Conservation (phyloP, 2,329 filamentous ascomycete species). For the Xylaria sp. region DNA sequence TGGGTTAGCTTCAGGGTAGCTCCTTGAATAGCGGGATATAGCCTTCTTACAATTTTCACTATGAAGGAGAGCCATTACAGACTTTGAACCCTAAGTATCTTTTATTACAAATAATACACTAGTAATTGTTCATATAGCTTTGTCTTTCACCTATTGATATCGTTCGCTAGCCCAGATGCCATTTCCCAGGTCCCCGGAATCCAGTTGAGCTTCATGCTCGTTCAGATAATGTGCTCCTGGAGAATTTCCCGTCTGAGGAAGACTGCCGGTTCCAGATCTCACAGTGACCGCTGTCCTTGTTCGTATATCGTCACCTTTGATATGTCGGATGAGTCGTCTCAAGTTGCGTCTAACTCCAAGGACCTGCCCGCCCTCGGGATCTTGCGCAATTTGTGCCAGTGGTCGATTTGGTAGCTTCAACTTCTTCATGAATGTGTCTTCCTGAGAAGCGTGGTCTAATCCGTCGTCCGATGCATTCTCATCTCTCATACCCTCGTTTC, state of each 20-base stretch:
- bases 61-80: background rate
- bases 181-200: conserved; percentile 12
- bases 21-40: background rate
- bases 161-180: background rate
- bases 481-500: conserved; percentile 4
- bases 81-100: background rate
- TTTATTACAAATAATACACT: background rate
- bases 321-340: conserved; percentile 13
- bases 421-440: conserved; percentile 30
- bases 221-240: background rate
- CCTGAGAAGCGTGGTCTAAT: conserved; percentile 6
- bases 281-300: background rate
- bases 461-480: conserved; percentile 34
- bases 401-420: conserved; percentile 39
- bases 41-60: background rate
- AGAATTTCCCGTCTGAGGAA: background rate
- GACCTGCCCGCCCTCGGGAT: conserved; percentile 38
- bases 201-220: conserved; percentile 7
- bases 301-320: background rate
- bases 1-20: background rate
- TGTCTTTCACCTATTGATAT: background rate
- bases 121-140: background rate
- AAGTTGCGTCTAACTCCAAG: conserved; percentile 39
- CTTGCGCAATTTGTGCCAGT: conserved; percentile 39
- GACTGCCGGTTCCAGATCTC: background rate